Percentiles rank a stretch among this genome's conserved stretches.
These are phyloP conservation scores for Suillus bovinus DNA, from an alignment of 768 basidiomycete species.

Conservation along the genomic window DNA sequence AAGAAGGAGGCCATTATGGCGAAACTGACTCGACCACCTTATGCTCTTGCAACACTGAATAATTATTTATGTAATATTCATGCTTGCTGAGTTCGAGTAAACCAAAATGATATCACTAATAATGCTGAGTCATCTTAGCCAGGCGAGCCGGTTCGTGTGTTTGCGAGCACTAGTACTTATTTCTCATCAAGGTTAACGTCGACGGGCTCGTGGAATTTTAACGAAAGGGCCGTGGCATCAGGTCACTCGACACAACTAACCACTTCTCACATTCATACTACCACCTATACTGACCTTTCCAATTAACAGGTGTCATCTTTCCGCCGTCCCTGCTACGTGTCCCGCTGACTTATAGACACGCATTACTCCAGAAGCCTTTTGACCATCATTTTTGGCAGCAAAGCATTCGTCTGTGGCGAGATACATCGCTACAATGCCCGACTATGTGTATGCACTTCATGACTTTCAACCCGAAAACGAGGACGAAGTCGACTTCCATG, in stretches of 20 bases:
- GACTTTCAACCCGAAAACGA: conserved; percentile 91
- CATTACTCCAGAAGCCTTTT: background rate
- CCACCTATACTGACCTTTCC: background rate
- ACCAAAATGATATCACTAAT: no score
- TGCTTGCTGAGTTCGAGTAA: no score
- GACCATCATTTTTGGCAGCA: background rate
- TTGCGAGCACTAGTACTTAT: background rate
- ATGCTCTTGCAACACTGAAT: no score
- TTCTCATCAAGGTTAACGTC: conserved; percentile 19
- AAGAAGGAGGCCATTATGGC: no score
- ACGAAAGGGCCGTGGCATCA: background rate
- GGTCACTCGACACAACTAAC: background rate
- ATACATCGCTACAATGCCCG: conserved; percentile 49
- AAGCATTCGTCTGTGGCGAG: background rate
- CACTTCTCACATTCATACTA: background rate
- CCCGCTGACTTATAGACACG: background rate
- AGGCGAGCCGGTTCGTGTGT: conserved; percentile 7
- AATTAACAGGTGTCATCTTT: background rate
- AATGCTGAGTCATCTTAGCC: conserved; percentile 6
- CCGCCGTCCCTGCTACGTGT: background rate
- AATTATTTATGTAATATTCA: no score
- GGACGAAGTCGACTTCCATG: conserved; percentile 85
- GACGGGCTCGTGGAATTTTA: conserved; percentile 6
- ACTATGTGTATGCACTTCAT: conserved; percentile 87
- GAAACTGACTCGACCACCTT: background rate